Evolutionary conservation across 2,329 filamentous ascomycete genomes (phyloP).

Genomic region (Aureobasidium lini): DNA sequence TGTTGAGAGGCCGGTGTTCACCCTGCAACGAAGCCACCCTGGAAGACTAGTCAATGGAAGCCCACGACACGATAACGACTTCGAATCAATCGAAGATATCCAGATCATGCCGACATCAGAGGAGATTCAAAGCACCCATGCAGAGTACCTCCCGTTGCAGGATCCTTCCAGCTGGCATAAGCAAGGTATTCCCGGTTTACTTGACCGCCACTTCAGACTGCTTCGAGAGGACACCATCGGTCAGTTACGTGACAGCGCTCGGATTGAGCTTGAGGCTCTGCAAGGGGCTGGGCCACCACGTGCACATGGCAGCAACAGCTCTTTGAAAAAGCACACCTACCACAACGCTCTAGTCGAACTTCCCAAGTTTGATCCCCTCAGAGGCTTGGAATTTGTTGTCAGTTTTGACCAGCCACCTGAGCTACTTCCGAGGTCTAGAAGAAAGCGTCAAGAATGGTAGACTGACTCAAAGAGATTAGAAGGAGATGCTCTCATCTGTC

Average conservation of each 20-base stretch:
- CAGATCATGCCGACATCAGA: constrained; percentile 42
- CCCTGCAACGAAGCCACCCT: constrained; percentile 21
- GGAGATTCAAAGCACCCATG: constrained; percentile 38
- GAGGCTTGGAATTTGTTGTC: constrained; percentile 40
- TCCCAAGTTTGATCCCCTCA: constrained; percentile 30
- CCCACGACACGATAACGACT: constrained; percentile 45
- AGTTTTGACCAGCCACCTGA: constrained; percentile 40
- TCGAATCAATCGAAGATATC: constrained; percentile 40
- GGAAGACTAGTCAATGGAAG: constrained; percentile 27
- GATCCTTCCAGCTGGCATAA: constrained; percentile 36
- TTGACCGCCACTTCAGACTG: constrained; percentile 51
- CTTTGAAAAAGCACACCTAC: constrained; percentile 27
- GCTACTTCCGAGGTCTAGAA: constrained; percentile 18
- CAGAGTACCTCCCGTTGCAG: constrained; percentile 36
- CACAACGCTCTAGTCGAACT: constrained; percentile 26
- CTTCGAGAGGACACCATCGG: constrained; percentile 50
- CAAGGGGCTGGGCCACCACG: constrained; percentile 15
- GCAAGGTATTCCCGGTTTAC: constrained; percentile 38
- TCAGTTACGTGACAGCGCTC: constrained; percentile 44
- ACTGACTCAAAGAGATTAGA: constrained; percentile 41
- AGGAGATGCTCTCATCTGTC: constrained; percentile 44
- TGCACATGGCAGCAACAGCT: background rate
- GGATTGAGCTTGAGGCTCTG: constrained; percentile 32
- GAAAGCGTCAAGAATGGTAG: constrained; percentile 45
- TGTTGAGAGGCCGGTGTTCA: background rate